Evolutionary conservation across 1,284 basidiomycete species (phyloP), one percentile per base, ranked within the genome.

Genomic region (Abortiporus biennis): DNA sequence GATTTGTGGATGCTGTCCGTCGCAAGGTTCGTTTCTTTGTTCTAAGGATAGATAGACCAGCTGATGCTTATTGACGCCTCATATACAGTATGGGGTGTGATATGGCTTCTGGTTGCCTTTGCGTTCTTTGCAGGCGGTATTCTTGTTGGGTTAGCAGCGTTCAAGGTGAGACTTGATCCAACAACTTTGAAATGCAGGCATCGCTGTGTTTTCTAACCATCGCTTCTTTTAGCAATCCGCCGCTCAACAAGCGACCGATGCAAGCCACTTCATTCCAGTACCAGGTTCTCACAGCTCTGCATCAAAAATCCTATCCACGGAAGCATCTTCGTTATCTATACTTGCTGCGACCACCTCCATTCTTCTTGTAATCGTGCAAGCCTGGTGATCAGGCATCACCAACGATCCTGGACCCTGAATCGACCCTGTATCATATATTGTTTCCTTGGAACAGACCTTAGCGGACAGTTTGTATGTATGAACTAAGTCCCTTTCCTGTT

Each of bases 91-190:
- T 89, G 85, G 90, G 91, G 92, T 39, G 79, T 92, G 42, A 73
- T 97, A 46, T 98, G 94, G 94, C 76, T 95, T 24, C 60, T 97
- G 49, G 67, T 83, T 35, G 86, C 92, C 0, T 73, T 88, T 44
- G 56, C 75, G 12, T 97, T 92, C 68, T 95, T 98, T 56, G 85
- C 73, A 1, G 68, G 74, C 0, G 92, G 90, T 1, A 69, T 97
- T 45, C 64, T 97, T 21, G 80, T 94, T 20, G 92, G 92, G 3
- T 64, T 94, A 9, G 80, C 76, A n/a, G 81, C 76, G 0, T 95
- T 95, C 78, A 92, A 93, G 71, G 85, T 84, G 48, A 2, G 59
- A 53, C 13, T 35, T 12, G 17, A 11, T 20, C 12, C 12, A 38
- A 22, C 40, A 37, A 40, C 20, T 9, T 4, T 15, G 37, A 17